A percentile compares a stretch with the other conserved stretches of the same genome.
Evolutionary conservation across 202 grass and related monocot species (phyloP).

Genomic region (Carex arenaria): DNA sequence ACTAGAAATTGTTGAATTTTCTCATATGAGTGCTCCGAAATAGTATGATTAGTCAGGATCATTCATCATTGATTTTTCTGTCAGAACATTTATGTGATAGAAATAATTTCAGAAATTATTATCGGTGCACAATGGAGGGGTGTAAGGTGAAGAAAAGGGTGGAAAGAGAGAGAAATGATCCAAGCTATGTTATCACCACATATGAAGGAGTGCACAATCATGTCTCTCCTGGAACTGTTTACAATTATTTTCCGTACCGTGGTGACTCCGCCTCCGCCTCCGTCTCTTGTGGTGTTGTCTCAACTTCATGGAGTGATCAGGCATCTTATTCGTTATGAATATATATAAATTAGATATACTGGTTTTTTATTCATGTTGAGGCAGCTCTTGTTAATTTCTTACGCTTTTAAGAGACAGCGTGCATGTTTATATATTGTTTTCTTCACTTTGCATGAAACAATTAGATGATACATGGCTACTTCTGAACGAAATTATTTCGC

Average conservation of each 20-base stretch:
- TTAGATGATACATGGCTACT: background rate
- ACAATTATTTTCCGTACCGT: background rate
- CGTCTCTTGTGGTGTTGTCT: background rate
- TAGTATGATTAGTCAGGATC: background rate
- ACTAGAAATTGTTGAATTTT: background rate
- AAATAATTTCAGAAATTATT: slow-evolving; percentile 66
- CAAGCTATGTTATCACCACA: slow-evolving; percentile 62
- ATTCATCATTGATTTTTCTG: background rate
- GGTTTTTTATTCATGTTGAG: background rate
- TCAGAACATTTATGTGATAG: background rate
- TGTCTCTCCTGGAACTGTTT: slow-evolving; percentile 20
- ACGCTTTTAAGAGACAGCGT: background rate
- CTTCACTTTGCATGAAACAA: background rate
- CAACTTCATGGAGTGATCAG: background rate
- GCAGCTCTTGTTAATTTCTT: background rate
- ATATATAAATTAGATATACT: background rate
- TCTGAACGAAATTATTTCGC: background rate
- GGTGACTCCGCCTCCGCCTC: background rate
- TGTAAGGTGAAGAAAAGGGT: slow-evolving; percentile 94
- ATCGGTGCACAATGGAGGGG: slow-evolving; percentile 56
- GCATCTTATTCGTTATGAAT: background rate
- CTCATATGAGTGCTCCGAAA: background rate
- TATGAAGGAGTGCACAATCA: slow-evolving; percentile 97
- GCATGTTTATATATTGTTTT: background rate
- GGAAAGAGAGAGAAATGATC: slow-evolving; percentile 66